Evolutionary conservation across 345 rosid species (phyloP), one percentile per base, ranked within the genome.

Genomic region (Corchorus capsularis): DNA sequence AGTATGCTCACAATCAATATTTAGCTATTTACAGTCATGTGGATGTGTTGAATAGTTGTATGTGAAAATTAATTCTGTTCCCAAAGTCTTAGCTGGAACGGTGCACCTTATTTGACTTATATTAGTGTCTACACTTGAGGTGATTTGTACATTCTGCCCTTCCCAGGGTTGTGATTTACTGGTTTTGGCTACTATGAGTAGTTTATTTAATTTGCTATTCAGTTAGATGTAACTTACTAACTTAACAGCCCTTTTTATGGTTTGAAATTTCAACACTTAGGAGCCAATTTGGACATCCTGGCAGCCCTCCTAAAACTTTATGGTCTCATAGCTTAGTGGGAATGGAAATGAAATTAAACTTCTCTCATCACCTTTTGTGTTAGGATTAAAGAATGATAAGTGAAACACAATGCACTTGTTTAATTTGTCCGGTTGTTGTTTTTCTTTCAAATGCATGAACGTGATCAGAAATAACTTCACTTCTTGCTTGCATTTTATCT

Each of bases 301-400:
- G 3, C 53, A 66, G 52, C 56, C 39, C 7, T 68, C 22, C 39
- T 50, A 68, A 46, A 47, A 47, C 71, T 27, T 68, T 47, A 22
- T 68, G 73, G 60, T 17, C 43, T 68, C 64, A 6, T 68, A 4
- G 59, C 59, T 50, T 69, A 6, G 12, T 69, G 27, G 72, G 72
- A 47, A 69, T 32, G 16, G 56, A 45, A 69, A 50, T 49, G 59
- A 69, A n/a, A 19, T 6, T 19, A 71, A 54, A 55, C 63, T 71
- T 39, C 16, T 9, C 16, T 71, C 37, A 49, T 49, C 34, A 63
- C 39, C 13, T 34, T 43, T n/a, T 78, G 11, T 41, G 9, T 53
- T n/a, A n/a, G n/a, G n/a, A n/a, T n/a, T n/a, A 15, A 37, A 3
- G 32, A 10, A 35, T 62, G 12, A 71, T 6, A n/a, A 54, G 37